Conservation (phyloP, 768 basidiomycete genomes). For the Boletus rubroflammeus region DNA sequence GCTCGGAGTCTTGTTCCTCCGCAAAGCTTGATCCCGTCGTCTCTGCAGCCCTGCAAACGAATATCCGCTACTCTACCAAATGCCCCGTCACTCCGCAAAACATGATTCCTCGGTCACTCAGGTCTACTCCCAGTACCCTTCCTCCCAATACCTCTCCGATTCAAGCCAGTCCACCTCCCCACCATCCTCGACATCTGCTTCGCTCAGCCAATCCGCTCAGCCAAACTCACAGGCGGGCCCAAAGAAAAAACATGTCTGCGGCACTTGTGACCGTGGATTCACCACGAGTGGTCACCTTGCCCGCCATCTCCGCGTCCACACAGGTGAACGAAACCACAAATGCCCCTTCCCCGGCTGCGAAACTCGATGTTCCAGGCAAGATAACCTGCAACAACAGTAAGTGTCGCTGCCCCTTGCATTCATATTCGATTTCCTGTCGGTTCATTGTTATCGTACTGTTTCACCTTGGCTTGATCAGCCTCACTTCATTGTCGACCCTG, state of each 20-base stretch:
- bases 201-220: background rate
- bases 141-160: conserved; percentile 27
- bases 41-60: conserved; percentile 29
- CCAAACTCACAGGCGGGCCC: background rate
- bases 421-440: background rate
- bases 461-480: background rate
- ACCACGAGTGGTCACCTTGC: conserved; percentile 89
- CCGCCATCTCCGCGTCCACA: conserved; percentile 85
- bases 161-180: conserved; percentile 21
- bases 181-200: background rate
- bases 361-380: conserved; percentile 84
- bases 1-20: conserved; percentile 22
- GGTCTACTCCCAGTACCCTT: conserved; percentile 21
- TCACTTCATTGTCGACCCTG: conserved; percentile 15
- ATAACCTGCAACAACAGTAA: conserved; percentile 62
- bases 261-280: conserved; percentile 72
- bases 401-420: background rate
- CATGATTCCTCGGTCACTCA: conserved; percentile 18
- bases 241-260: conserved; percentile 56
- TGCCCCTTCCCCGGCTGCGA: conserved; percentile 96
- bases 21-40: conserved; percentile 25
- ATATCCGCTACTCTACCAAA: conserved; percentile 9
- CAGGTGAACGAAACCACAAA: conserved; percentile 87
- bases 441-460: background rate
- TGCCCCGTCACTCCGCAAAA: conserved; percentile 32